Conservation (phyloP, 2,329 filamentous ascomycete genomes). For the Dendryphion nanum region DNA sequence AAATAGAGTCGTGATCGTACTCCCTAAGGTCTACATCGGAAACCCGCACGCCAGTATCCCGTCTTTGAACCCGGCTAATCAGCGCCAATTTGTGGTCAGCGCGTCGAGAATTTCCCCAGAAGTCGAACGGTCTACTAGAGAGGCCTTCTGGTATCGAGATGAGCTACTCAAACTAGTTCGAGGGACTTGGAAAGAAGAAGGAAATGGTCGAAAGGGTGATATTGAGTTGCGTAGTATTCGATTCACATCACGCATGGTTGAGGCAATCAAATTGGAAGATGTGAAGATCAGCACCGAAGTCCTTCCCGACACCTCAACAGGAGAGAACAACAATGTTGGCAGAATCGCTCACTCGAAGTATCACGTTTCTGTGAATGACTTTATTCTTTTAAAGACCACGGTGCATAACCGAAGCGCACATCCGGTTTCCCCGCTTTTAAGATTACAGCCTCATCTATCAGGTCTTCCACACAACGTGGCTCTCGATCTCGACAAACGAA, state of each 20-base stretch:
- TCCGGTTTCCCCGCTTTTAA: slow-evolving; percentile 69
- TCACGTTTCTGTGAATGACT: slow-evolving; percentile 56
- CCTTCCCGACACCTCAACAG: slow-evolving; percentile 11
- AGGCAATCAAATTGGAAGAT: slow-evolving; percentile 78
- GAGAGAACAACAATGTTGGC: slow-evolving; percentile 12
- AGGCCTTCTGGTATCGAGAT: slow-evolving; percentile 91
- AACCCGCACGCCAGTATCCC: slow-evolving; percentile 77
- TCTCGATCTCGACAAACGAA: slow-evolving; percentile 76
- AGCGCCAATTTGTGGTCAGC: slow-evolving; percentile 90
- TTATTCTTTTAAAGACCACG: slow-evolving; percentile 67
- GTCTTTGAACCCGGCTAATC: slow-evolving; percentile 74
- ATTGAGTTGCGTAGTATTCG: slow-evolving; percentile 77
- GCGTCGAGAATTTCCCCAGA: slow-evolving; percentile 76
- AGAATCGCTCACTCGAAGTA: slow-evolving; percentile 50
- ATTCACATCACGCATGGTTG: slow-evolving; percentile 75
- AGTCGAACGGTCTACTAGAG: slow-evolving; percentile 71
- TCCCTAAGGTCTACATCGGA: slow-evolving; percentile 73
- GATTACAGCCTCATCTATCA: slow-evolving; percentile 73
- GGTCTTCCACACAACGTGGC: slow-evolving; percentile 70
- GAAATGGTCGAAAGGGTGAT: slow-evolving; percentile 56
- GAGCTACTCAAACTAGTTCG: slow-evolving; percentile 69
- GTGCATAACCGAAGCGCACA: slow-evolving; percentile 71
- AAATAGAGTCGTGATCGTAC: slow-evolving; percentile 70
- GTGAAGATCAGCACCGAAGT: slow-evolving; percentile 59
- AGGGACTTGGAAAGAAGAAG: slow-evolving; percentile 69